Evolutionary conservation across 2,329 filamentous ascomycete species (phyloP).

Genomic region (Plectosphaerella sp.): DNA sequence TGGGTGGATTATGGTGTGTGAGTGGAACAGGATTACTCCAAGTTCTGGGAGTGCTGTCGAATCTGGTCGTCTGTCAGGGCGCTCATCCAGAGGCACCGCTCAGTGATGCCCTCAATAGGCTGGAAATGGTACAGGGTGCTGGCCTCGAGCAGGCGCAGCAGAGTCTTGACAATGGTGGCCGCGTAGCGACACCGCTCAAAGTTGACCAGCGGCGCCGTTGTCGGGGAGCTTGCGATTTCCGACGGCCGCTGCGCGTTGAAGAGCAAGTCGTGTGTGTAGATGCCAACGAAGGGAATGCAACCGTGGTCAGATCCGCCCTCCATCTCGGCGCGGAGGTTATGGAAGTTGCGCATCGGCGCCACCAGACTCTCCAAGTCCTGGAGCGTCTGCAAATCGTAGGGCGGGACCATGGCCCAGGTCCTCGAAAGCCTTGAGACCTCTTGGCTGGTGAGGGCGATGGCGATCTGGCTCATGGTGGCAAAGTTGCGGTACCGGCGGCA

Average conservation of each 20-base stretch:
- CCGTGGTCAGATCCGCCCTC: slow-evolving; percentile 63
- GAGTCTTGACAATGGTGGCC: slow-evolving; percentile 73
- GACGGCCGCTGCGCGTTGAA: slow-evolving; percentile 77
- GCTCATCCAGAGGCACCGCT: slow-evolving; percentile 81
- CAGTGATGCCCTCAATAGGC: slow-evolving; percentile 71
- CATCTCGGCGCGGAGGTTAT: slow-evolving; percentile 75
- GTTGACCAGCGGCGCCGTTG: slow-evolving; percentile 68
- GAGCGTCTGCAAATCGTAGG: slow-evolving; percentile 61
- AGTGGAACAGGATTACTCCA: slow-evolving; percentile 33
- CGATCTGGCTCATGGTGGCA: slow-evolving; percentile 77
- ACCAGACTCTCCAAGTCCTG: slow-evolving; percentile 67
- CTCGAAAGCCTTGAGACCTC: slow-evolving; percentile 63
- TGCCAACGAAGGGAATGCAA: slow-evolving; percentile 80
- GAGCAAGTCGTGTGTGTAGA: slow-evolving; percentile 78
- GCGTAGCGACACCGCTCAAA: slow-evolving; percentile 77
- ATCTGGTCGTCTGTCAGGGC: slow-evolving; percentile 75
- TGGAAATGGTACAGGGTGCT: slow-evolving; percentile 71
- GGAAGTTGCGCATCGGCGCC: slow-evolving; percentile 73
- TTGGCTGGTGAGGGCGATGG: slow-evolving; percentile 70
- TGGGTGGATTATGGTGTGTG: background rate
- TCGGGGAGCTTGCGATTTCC: slow-evolving; percentile 64
- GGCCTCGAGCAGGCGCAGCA: slow-evolving; percentile 73
- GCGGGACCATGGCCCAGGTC: slow-evolving; percentile 69
- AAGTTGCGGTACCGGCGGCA: slow-evolving; percentile 76
- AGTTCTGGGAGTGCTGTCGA: slow-evolving; percentile 42